phyloP scores from a whole-genome alignment of 1,284 basidiomycete species.

The Ustilago tritici region DNA sequence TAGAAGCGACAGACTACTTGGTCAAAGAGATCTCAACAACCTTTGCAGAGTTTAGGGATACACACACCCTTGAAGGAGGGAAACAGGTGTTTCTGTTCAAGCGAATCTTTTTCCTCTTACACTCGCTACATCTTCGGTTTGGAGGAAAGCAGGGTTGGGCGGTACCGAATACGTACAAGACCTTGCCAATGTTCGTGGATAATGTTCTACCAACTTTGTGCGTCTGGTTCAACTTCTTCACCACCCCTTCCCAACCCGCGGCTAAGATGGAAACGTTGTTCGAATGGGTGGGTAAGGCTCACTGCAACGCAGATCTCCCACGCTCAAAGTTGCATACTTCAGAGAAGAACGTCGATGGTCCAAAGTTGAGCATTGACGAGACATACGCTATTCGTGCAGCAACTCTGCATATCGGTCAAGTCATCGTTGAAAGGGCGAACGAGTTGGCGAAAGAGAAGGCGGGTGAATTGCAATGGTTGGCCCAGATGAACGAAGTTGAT shows the following conservation, averaged over 20 bases:
- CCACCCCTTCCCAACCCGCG: conserved; percentile 72
- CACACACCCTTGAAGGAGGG: conserved; percentile 14
- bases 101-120: conserved; percentile 85
- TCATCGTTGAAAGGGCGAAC: conserved; percentile 44
- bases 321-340: not conserved
- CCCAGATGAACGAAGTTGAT: conserved; percentile 58
- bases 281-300: conserved; percentile 11
- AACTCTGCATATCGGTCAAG: conserved; percentile 49
- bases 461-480: conserved; percentile 27
- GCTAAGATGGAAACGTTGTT: conserved; percentile 20
- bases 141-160: not conserved
- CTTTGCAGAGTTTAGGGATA: conserved; percentile 62
- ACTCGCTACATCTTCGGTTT: conserved; percentile 76
- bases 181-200: conserved; percentile 81
- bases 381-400: conserved; percentile 62
- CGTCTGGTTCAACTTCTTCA: conserved; percentile 80
- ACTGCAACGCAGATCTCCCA: conserved; percentile 14
- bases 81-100: conserved; percentile 81
- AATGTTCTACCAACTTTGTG: conserved; percentile 87
- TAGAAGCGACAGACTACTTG: conserved; percentile 16
- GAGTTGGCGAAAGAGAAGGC: conserved; percentile 29
- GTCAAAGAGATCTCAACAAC: conserved; percentile 7
- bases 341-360: conserved; percentile 24
- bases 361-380: conserved; percentile 40
- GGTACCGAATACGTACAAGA: conserved; percentile 70